Percentiles rank a stretch among this genome's conserved stretches.
Conservation (phyloP, 805 yeast genomes). For the Pichia kluyveri region DNA sequence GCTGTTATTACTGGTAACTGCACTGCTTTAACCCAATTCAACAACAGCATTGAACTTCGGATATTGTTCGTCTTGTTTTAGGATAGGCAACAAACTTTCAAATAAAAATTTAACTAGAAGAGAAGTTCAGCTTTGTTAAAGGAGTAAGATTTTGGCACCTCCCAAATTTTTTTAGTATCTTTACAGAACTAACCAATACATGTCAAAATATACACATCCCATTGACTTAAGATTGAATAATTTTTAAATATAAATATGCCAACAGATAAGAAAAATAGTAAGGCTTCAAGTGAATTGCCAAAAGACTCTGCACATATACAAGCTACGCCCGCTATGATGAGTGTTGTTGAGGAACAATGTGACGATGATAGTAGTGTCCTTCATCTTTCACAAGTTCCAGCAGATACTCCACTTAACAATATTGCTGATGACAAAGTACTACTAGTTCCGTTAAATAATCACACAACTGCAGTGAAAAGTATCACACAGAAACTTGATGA, state of each 20-base stretch:
- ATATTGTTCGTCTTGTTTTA: too few relatives aligned
- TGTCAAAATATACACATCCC: background rate
- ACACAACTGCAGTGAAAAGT: background rate
- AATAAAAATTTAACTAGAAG: too few relatives aligned
- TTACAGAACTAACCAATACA: background rate
- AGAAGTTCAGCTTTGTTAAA: too few relatives aligned
- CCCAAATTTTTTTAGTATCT: background rate
- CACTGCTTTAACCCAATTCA: too few relatives aligned
- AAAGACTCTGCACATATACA: background rate
- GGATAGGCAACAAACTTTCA: too few relatives aligned
- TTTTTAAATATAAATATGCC: background rate
- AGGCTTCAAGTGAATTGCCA: background rate
- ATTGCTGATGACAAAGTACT: too few relatives aligned
- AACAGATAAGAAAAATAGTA: background rate
- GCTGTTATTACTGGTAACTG: too few relatives aligned
- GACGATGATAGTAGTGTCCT: slow-evolving; percentile 13
- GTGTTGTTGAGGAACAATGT: slow-evolving; percentile 23
- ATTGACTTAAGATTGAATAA: background rate
- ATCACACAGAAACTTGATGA: background rate
- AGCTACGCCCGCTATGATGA: slow-evolving; percentile 16
- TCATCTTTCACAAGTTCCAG: slow-evolving; percentile 13
- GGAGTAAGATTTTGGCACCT: too few relatives aligned
- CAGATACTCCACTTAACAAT: slow-evolving; percentile 1
- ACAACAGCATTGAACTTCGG: too few relatives aligned
- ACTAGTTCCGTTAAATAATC: too few relatives aligned